Conservation (phyloP, 2,329 filamentous ascomycete species). For the Neonectria punicea region DNA sequence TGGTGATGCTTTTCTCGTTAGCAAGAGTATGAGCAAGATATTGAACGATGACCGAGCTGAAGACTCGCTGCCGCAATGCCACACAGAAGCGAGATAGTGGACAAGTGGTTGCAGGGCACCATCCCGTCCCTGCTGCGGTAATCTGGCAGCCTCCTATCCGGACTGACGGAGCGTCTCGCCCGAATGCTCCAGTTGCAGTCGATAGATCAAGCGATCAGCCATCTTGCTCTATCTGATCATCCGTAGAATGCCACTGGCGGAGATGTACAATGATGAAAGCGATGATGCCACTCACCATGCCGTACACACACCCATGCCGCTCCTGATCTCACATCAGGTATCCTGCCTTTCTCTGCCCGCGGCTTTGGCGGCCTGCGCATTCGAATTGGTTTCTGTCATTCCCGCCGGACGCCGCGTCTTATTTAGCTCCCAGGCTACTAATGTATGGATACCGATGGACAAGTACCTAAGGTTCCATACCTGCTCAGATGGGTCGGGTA, state of each 20-base stretch:
- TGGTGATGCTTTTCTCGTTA: background rate
- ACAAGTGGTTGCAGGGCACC: slow-evolving; percentile 9
- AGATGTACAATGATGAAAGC: slow-evolving; percentile 14
- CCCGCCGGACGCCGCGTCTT: background rate
- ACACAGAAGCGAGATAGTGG: background rate
- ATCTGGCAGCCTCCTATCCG: background rate
- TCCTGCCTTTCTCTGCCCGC: background rate
- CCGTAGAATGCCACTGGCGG: background rate
- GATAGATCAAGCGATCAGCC: background rate
- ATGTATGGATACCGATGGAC: background rate
- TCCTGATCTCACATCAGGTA: background rate
- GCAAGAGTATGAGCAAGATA: background rate
- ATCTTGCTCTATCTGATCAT: slow-evolving; percentile 9
- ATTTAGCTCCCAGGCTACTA: background rate
- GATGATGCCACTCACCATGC: slow-evolving; percentile 22
- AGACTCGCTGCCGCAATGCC: background rate
- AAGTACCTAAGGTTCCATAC: background rate
- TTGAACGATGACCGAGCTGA: background rate
- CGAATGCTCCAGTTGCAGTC: background rate
- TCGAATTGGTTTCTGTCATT: background rate
- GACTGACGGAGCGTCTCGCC: background rate
- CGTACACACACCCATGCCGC: background rate
- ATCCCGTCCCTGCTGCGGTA: background rate
- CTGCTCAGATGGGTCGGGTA: background rate
- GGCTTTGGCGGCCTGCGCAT: slow-evolving; percentile 16